These are phyloP conservation scores for Aethionema arabicum DNA, from an alignment of 345 rosid genomes.

Conservation along the genomic window DNA sequence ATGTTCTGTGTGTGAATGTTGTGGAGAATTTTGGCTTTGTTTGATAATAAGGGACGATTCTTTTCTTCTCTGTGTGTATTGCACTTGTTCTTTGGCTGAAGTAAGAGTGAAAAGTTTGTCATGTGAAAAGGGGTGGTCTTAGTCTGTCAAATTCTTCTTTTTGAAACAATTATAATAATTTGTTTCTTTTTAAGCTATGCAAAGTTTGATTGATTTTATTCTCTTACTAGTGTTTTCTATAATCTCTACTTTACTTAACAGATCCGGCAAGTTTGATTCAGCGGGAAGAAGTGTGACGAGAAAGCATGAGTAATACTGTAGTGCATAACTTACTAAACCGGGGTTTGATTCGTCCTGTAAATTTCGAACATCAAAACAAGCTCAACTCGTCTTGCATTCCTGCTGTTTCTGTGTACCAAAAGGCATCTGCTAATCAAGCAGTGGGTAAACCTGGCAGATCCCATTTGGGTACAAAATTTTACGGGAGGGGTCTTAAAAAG, in stretches of 20 bases:
- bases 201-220: conserved; percentile 15
- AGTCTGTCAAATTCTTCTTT: conserved; percentile 9
- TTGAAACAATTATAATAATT: conserved; percentile 13
- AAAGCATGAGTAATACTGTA: conserved; percentile 68
- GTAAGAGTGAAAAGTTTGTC: conserved; percentile 3
- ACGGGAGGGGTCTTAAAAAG: conserved; percentile 45
- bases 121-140: conserved; percentile 3
- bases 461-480: conserved; percentile 42
- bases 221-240: neutral
- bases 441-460: conserved; percentile 39
- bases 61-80: conserved; percentile 16
- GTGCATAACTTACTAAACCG: conserved; percentile 55
- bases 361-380: conserved; percentile 60
- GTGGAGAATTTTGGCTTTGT: neutral
- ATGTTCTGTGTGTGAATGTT: neutral
- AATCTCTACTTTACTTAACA: conserved; percentile 29
- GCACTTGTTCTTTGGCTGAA: conserved; percentile 25
- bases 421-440: conserved; percentile 41
- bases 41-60: conserved; percentile 14
- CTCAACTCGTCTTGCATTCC: conserved; percentile 50
- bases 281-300: conserved; percentile 41
- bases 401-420: conserved; percentile 44
- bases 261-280: conserved; percentile 44
- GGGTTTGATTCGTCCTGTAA: conserved; percentile 58
- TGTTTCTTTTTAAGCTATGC: conserved; percentile 20